Evolutionary conservation across 768 basidiomycete genomes (phyloP).

Genomic region (Fomitopsis serialis): DNA sequence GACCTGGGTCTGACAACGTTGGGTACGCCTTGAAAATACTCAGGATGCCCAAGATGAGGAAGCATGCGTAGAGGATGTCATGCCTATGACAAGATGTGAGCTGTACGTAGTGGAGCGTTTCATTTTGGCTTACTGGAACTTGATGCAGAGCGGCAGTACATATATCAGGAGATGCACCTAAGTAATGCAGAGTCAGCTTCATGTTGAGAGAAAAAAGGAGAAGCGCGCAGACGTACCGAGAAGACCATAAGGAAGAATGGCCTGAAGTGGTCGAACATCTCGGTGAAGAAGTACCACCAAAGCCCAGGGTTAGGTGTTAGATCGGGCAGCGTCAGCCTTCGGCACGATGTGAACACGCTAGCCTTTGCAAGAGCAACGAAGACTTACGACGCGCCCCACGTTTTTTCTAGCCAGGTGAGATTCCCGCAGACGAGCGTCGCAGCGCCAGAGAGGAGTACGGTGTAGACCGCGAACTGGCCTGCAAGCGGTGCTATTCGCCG

Average conservation of each 20-base stretch:
- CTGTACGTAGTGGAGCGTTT: not conserved
- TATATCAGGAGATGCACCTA: slow-evolving; percentile 83
- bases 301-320: slow-evolving; percentile 91
- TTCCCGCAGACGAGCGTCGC: slow-evolving; percentile 57
- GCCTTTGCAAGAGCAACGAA: not conserved
- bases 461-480: slow-evolving; percentile 48
- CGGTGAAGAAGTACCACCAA: slow-evolving; percentile 99
- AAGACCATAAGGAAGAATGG: slow-evolving; percentile 95
- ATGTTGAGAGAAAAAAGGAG: not conserved
- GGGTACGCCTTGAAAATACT: slow-evolving; percentile 91
- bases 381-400: slow-evolving; percentile 82
- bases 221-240: slow-evolving; percentile 47
- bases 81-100: slow-evolving; percentile 40
- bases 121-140: slow-evolving; percentile 61
- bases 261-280: slow-evolving; percentile 98
- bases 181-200: not conserved
- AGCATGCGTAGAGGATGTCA: slow-evolving; percentile 78
- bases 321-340: slow-evolving; percentile 77
- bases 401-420: slow-evolving; percentile 65
- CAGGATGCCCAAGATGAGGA: slow-evolving; percentile 70
- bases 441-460: slow-evolving; percentile 38
- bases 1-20: slow-evolving; percentile 80
- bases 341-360: not conserved
- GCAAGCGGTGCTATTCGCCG: slow-evolving; percentile 29
- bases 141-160: slow-evolving; percentile 77